Evolutionary conservation across 73 alveolate species (phyloP).

Genomic region (Symbiodinium pilosum): DNA sequence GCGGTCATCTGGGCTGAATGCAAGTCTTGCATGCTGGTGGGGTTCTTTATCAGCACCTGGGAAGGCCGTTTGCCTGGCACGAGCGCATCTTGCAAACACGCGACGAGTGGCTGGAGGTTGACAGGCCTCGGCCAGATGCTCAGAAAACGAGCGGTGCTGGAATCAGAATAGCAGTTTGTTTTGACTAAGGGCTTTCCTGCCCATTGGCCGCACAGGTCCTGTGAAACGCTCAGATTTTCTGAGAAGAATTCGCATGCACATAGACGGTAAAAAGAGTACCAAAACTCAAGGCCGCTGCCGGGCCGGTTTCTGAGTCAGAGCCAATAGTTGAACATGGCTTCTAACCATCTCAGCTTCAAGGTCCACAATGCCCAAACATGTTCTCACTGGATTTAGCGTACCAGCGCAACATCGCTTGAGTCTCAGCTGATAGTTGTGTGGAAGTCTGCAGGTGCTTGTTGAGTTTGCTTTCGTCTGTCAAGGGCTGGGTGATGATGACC

Average conservation of each 20-base stretch:
- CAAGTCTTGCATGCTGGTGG: too few relatives aligned
- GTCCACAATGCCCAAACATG: not conserved
- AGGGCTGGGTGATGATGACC: constrained; percentile 37
- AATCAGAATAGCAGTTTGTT: not conserved
- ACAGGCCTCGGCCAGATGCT: constrained; percentile 24
- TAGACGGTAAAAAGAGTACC: too few relatives aligned
- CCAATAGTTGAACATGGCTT: too few relatives aligned
- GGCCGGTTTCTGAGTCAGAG: too few relatives aligned
- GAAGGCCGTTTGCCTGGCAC: constrained; percentile 78
- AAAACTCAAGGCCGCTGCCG: too few relatives aligned
- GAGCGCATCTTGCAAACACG: constrained; percentile 69
- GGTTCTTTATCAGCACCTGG: not conserved
- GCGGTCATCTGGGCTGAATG: too few relatives aligned
- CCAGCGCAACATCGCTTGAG: constrained; percentile 59
- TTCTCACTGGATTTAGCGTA: constrained; percentile 66
- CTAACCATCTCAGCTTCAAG: too few relatives aligned
- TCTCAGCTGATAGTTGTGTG: not conserved
- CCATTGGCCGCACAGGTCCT: too few relatives aligned
- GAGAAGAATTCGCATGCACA: too few relatives aligned
- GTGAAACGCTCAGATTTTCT: too few relatives aligned
- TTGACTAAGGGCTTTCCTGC: not conserved
- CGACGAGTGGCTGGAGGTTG: constrained; percentile 47
- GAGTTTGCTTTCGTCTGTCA: not conserved
- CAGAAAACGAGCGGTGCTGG: not conserved
- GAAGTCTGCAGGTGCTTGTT: not conserved